Conservation (phyloP, 305 asterid species). For the Fraxinus sp. region DNA sequence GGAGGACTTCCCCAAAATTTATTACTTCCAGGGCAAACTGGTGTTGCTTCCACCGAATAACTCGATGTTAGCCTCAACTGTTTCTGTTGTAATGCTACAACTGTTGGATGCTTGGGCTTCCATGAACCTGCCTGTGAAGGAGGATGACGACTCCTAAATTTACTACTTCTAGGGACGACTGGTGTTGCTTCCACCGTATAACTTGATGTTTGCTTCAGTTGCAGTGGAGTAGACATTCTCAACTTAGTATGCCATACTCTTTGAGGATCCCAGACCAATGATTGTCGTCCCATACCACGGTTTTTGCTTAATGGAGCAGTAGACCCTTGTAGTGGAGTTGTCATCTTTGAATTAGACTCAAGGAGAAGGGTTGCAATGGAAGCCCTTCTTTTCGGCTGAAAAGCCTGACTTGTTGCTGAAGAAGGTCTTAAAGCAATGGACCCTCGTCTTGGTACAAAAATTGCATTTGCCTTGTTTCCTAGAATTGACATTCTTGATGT, state of each 20-base stretch:
- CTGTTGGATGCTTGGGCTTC: constrained; percentile 91
- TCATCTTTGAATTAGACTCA: constrained; percentile 36
- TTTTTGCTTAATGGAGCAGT: constrained; percentile 32
- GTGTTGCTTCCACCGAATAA: constrained; percentile 44
- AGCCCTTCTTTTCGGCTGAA: constrained; percentile 65
- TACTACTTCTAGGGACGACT: constrained; percentile 49
- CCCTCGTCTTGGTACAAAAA: constrained; percentile 61
- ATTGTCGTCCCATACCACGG: constrained; percentile 46
- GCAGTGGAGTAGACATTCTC: constrained; percentile 59
- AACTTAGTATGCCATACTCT: constrained; percentile 65
- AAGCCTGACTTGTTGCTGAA: constrained; percentile 40
- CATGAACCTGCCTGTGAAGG: constrained; percentile 66
- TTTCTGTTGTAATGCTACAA: constrained; percentile 75
- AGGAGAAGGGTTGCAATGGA: constrained; percentile 55
- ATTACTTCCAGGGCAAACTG: constrained; percentile 53
- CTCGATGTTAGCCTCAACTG: constrained; percentile 30
- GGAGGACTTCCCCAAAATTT: constrained; percentile 81
- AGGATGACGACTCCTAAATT: constrained; percentile 81
- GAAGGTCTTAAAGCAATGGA: constrained; percentile 61
- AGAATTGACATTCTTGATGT: constrained; percentile 23
- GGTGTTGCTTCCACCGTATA: constrained; percentile 52
- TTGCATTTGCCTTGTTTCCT: constrained; percentile 35
- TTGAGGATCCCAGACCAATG: constrained; percentile 87
- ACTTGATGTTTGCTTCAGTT: constrained; percentile 29
- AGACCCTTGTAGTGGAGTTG: constrained; percentile 41